Conservation (phyloP, 1,284 basidiomycete species). For the Kalmanozyma brasiliensis region DNA sequence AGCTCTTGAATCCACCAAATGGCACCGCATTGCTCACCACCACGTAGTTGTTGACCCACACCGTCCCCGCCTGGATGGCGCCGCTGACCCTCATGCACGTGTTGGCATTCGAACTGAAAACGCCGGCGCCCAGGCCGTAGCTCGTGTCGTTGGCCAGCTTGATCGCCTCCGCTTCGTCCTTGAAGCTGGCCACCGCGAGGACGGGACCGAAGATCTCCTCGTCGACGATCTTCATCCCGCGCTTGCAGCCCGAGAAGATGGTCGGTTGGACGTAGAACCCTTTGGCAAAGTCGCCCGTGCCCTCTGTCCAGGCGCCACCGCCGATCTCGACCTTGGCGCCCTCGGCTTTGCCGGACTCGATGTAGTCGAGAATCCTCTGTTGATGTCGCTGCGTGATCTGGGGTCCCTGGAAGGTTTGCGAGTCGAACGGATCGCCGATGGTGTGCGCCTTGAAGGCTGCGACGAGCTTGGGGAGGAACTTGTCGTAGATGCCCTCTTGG, state of each 20-base stretch:
- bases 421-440: slow-evolving; percentile 83
- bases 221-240: slow-evolving; percentile 73
- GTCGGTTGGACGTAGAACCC: slow-evolving; percentile 71
- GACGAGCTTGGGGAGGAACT: slow-evolving; percentile 75
- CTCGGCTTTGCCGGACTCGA: slow-evolving; percentile 82
- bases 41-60: slow-evolving; percentile 76
- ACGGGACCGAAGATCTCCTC: slow-evolving; percentile 83
- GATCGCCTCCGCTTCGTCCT: slow-evolving; percentile 74
- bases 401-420: slow-evolving; percentile 82
- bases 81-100: slow-evolving; percentile 80
- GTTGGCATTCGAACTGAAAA: slow-evolving; percentile 83
- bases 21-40: slow-evolving; percentile 42
- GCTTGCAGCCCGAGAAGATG: slow-evolving; percentile 75
- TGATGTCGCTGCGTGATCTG: slow-evolving; percentile 82
- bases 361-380: slow-evolving; percentile 90
- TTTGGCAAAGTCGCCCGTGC: slow-evolving; percentile 75
- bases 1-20: slow-evolving; percentile 57
- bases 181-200: slow-evolving; percentile 73
- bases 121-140: slow-evolving; percentile 86
- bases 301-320: too few species aligned
- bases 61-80: slow-evolving; percentile 83
- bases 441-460: slow-evolving; percentile 72
- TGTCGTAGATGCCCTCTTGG: slow-evolving; percentile 75
- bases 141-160: slow-evolving; percentile 80
- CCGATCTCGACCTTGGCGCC: slow-evolving; percentile 80